These are phyloP conservation scores for Rhynchospora breviuscula DNA, from an alignment of 176 grass and related monocot species.

Conservation along the genomic window DNA sequence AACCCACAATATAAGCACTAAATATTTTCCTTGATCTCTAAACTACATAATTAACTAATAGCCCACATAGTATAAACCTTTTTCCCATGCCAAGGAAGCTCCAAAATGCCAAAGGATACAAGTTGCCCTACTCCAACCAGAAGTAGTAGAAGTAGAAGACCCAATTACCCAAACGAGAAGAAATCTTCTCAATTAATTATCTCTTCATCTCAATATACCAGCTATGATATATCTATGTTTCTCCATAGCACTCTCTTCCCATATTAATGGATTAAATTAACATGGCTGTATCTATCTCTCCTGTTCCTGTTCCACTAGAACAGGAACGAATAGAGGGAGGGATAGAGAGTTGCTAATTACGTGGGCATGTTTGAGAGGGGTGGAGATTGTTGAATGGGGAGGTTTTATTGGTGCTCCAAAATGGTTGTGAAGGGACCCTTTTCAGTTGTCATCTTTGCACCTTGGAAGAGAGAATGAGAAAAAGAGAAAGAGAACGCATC, in stretches of 20 bases:
- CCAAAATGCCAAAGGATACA: conserved; percentile 29
- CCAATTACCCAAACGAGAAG: neutral
- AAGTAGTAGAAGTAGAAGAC: conserved; percentile 9
- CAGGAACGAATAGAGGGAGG: neutral
- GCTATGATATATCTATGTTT: neutral
- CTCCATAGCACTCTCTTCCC: neutral
- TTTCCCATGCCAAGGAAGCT: conserved; percentile 16
- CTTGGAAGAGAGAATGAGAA: neutral
- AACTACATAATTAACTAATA: conserved; percentile 8
- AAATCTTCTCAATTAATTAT: neutral
- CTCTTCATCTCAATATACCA: neutral
- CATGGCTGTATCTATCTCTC: neutral
- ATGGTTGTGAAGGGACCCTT: neutral
- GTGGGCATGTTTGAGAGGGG: conserved; percentile 2
- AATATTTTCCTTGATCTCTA: neutral
- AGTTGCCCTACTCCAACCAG: conserved; percentile 23
- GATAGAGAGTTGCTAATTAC: neutral
- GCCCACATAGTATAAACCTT: conserved; percentile 2
- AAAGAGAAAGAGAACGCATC: neutral
- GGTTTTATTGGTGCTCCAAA: conserved; percentile 9
- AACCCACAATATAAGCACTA: neutral
- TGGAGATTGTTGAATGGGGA: neutral
- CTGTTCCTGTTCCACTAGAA: neutral
- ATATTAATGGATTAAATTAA: neutral
- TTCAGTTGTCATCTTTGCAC: neutral